phyloP scores from a whole-genome alignment of 306 rosid genomes.

The Neltuma alba region DNA sequence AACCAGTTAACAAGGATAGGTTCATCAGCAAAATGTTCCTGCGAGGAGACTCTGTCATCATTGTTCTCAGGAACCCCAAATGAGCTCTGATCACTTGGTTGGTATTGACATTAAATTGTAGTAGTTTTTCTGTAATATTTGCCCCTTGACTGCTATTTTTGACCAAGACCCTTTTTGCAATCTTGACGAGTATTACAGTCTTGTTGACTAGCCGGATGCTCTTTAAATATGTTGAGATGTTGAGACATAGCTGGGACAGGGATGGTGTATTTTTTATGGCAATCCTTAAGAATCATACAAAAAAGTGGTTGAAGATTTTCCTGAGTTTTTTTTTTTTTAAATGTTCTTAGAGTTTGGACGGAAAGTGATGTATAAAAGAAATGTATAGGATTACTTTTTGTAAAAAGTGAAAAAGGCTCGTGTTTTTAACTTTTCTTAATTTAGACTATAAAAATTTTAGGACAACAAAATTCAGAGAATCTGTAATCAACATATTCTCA shows the following conservation, averaged over 20 bases:
- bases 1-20: conserved; percentile 88
- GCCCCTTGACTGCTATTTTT: neutral
- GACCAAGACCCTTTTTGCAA: neutral
- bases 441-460: too few relatives aligned
- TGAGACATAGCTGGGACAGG: conserved; percentile 19
- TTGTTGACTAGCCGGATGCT: neutral
- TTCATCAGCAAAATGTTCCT: conserved; percentile 95
- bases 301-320: too few relatives aligned
- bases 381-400: too few relatives aligned
- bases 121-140: conserved; percentile 1
- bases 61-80: conserved; percentile 92
- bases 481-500: too few relatives aligned
- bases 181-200: neutral
- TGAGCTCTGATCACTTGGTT: conserved; percentile 36
- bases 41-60: conserved; percentile 86
- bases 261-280: neutral
- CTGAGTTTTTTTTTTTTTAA: too few relatives aligned
- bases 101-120: neutral
- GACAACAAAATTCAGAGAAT: too few relatives aligned
- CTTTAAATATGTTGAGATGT: neutral
- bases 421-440: too few relatives aligned
- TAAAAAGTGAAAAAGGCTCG: too few relatives aligned
- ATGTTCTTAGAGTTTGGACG: too few relatives aligned
- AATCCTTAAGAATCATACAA: too few relatives aligned
- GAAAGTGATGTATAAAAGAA: too few relatives aligned